Conservation (phyloP, 2,329 filamentous ascomycete species). For the Thelonectria discophora region DNA sequence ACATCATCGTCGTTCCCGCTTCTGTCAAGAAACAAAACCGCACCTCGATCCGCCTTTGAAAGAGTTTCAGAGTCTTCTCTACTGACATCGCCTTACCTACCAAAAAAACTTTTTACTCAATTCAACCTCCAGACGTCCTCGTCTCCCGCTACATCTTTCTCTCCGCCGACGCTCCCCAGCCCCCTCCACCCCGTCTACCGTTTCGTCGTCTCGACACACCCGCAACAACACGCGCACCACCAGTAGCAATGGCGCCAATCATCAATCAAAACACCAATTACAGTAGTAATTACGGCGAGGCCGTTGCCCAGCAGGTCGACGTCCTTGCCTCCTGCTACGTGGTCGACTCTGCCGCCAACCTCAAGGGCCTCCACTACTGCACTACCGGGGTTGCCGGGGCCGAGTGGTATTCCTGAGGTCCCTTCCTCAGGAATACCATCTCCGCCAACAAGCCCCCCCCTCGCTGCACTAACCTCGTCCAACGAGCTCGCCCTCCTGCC, state of each 20-base stretch:
- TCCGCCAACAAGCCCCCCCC: constrained; percentile 88
- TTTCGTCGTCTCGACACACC: constrained; percentile 24
- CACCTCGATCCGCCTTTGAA: not conserved
- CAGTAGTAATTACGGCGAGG: constrained; percentile 82
- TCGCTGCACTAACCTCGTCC: constrained; percentile 75
- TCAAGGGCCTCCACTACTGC: constrained; percentile 93
- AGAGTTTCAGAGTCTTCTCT: not conserved
- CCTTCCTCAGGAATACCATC: constrained; percentile 84
- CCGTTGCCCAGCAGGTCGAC: constrained; percentile 70
- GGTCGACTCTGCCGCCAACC: constrained; percentile 75
- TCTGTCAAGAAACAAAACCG: not conserved
- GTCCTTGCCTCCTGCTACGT: constrained; percentile 93
- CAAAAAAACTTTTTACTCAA: not conserved
- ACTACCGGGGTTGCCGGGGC: constrained; percentile 88
- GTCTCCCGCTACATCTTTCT: constrained; percentile 8
- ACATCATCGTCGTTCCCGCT: constrained; percentile 9
- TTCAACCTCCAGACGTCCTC: not conserved
- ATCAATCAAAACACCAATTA: constrained; percentile 73
- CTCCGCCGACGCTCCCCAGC: constrained; percentile 27
- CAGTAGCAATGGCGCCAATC: constrained; percentile 70
- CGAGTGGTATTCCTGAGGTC: constrained; percentile 96
- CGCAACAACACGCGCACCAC: constrained; percentile 37
- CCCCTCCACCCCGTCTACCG: constrained; percentile 13
- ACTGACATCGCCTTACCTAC: not conserved
- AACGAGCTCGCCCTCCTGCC: constrained; percentile 72